Base-by-base conservation (phyloP, 495 filamentous ascomycete species). In the Neurospora pannonica region DNA sequence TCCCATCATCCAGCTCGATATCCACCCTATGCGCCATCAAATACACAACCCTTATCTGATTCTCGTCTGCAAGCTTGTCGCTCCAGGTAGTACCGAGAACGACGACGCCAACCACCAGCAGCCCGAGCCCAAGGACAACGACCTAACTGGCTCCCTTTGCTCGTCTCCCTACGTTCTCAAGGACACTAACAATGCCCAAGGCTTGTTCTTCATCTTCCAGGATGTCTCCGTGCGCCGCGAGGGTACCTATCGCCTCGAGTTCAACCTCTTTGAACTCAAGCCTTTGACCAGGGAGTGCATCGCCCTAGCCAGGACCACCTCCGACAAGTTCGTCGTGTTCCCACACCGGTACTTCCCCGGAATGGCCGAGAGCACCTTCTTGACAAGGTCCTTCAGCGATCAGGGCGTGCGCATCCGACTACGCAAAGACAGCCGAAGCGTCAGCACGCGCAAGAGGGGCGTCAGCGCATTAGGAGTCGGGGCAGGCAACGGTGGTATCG, bases 191-290 rank as follows among this genome's bases (percentile, higher is more conserved):
- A 97, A 99, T 82, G 89, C 78, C 88, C 95, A 98, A 86, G 95
- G 94, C 15, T 94, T 92, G 2, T 99, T 97, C 85, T 98, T 99
- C 75, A 93, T 98, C n/a, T 98, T 97, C 83, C 92, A 93, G 7
- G 96, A 99, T 81, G 84, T 99, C 21, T 97, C 95, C 0, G 89
- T 97, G 36, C 92, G 93, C 80, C 86, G 92, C 24, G 92, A 94
- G 76, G 96, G 96, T 34, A 87, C 87, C 6, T 97, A 90, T 76
- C 86, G 92, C 36, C 85, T 98, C 75, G 90, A 92, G 48, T 98
- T 99, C 80, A 94, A 89, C 72, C 87, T 99, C 36, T 95, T 92
- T 78, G 94, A 97, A 82, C 91, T 97, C 86, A 94, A 97, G 82
- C 91, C 96, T 86, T 84, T 75, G 71, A 85, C 87, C 21, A 80